A percentile compares a stretch with the other conserved stretches of the same genome.
phyloP scores from a whole-genome alignment of 228 moss, liverwort and hornwort genomes.

The Sphagnum fallax region DNA sequence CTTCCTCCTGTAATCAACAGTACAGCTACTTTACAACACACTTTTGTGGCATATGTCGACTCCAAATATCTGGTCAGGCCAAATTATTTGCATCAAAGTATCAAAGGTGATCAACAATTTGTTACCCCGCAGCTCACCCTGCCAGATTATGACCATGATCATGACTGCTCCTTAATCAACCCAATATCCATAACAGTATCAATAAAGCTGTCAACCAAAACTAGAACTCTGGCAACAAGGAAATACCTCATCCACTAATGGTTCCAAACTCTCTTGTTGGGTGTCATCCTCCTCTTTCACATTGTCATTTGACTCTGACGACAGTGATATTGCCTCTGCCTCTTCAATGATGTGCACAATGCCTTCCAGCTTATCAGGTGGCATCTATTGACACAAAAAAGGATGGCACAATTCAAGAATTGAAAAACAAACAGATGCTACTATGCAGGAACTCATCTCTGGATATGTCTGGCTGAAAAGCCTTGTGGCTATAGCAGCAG shows the following conservation, averaged over 20 bases:
- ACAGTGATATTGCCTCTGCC: conserved; percentile 34
- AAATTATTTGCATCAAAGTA: background rate
- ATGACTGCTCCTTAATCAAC: too few relatives aligned
- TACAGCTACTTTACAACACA: background rate
- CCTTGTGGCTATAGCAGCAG: too few relatives aligned
- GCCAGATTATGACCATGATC: too few relatives aligned
- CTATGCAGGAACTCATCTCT: too few relatives aligned
- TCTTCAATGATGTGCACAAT: conserved; percentile 57
- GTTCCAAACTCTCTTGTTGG: background rate
- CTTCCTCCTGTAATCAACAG: background rate
- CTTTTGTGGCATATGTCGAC: too few relatives aligned
- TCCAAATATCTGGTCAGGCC: too few relatives aligned
- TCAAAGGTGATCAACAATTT: background rate
- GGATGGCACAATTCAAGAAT: too few relatives aligned
- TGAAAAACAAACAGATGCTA: too few relatives aligned
- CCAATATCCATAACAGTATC: too few relatives aligned
- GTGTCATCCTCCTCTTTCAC: conserved; percentile 8
- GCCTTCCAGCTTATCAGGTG: conserved; percentile 57
- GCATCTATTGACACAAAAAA: conserved; percentile 47
- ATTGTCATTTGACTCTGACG: conserved; percentile 10
- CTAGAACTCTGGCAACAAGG: background rate
- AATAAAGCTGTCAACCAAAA: too few relatives aligned
- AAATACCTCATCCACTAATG: background rate
- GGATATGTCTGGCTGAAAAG: too few relatives aligned
- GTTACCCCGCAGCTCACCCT: background rate